These are phyloP conservation scores for Thalassiosira ordinaria DNA, from an alignment of 352 stramenopile species.

Conservation along the genomic window DNA sequence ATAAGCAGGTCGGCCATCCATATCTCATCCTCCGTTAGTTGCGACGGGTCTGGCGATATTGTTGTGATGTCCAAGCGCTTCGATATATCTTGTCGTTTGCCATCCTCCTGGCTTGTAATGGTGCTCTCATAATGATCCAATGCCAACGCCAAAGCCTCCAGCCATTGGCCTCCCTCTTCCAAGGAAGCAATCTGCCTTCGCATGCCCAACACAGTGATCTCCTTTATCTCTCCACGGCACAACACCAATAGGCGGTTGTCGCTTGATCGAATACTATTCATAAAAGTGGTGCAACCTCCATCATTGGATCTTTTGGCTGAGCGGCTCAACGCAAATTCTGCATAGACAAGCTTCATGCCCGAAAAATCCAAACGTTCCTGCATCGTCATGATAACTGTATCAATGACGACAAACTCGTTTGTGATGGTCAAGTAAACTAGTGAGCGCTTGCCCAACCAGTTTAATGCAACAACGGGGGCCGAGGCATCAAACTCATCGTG, in stretches of 20 bases:
- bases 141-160: constrained; percentile 94
- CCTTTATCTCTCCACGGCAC: constrained; percentile 92
- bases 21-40: constrained; percentile 73
- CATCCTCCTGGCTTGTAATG: constrained; percentile 74
- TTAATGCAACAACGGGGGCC: constrained; percentile 91
- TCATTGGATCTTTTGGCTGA: too few species aligned
- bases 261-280: constrained; percentile 90
- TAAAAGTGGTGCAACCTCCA: too few species aligned
- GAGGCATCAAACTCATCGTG: constrained; percentile 91
- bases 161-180: constrained; percentile 95
- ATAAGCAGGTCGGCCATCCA: constrained; percentile 80
- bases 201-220: constrained; percentile 91
- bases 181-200: constrained; percentile 92
- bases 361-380: constrained; percentile 94
- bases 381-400: constrained; percentile 95
- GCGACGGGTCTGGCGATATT: neutral
- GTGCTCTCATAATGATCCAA: constrained; percentile 94
- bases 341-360: constrained; percentile 92
- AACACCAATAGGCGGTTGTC: constrained; percentile 93
- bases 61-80: too few species aligned
- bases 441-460: constrained; percentile 95
- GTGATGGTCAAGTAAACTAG: constrained; percentile 94
- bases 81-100: too few species aligned
- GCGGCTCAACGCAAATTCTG: constrained; percentile 89
- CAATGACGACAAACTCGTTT: constrained; percentile 95